Percentiles rank a stretch among this genome's conserved stretches.
These are phyloP conservation scores for Macaranga tanarius DNA, from an alignment of 441 rosid genomes.

Conservation along the genomic window DNA sequence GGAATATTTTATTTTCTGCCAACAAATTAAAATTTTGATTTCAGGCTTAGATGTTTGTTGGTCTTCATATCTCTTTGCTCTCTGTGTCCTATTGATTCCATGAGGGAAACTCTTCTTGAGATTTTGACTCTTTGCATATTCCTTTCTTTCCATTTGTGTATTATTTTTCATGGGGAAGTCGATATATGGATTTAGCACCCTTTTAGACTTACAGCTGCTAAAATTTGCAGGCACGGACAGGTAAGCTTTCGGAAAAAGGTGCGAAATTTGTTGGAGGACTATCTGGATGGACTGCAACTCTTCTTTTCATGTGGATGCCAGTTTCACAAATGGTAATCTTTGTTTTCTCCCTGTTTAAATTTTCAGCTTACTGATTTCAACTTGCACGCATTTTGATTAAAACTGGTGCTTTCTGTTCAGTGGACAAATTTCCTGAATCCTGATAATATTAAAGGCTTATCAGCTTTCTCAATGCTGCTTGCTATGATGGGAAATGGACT, in stretches of 20 bases:
- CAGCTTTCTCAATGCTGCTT: slow-evolving; percentile 82
- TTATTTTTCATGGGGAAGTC: background rate
- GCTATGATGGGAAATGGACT: slow-evolving; percentile 94
- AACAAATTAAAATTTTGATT: background rate
- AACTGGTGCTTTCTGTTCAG: slow-evolving; percentile 40
- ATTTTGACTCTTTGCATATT: background rate
- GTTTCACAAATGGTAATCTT: slow-evolving; percentile 76
- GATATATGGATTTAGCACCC: slow-evolving; percentile 4
- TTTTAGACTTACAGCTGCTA: slow-evolving; percentile 33
- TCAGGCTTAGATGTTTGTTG: too few relatives aligned
- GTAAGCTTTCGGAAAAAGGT: slow-evolving; percentile 67
- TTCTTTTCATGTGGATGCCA: slow-evolving; percentile 99
- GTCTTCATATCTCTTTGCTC: background rate
- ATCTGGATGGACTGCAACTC: slow-evolving; percentile 97
- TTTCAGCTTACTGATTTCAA: background rate
- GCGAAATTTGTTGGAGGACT: slow-evolving; percentile 60
- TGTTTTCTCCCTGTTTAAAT: slow-evolving; percentile 1
- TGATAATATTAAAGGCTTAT: slow-evolving; percentile 81
- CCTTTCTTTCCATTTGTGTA: background rate
- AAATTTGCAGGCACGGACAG: slow-evolving; percentile 73
- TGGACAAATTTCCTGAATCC: slow-evolving; percentile 92
- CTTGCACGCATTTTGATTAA: slow-evolving; percentile 24
- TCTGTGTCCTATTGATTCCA: background rate
- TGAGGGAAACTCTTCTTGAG: background rate
- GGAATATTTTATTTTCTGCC: background rate